A percentile compares a stretch with the other conserved stretches of the same genome.
These are phyloP conservation scores for Debaryomycetaceae sp. DNA, from an alignment of 1,139 yeast genomes.

Conservation along the genomic window DNA sequence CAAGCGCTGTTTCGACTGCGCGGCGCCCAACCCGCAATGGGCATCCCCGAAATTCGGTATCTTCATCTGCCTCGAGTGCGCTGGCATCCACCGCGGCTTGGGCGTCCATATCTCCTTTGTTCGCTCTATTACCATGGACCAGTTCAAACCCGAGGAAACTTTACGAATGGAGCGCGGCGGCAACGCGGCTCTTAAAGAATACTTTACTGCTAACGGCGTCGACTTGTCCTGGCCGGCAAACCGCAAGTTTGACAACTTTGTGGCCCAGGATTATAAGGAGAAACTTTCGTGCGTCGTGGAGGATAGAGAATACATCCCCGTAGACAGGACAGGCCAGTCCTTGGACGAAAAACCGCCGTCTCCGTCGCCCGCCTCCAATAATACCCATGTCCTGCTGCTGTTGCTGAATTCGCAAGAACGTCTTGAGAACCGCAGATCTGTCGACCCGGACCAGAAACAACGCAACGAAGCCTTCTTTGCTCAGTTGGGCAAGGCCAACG, in stretches of 20 bases:
- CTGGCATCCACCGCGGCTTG: slow-evolving; percentile 89
- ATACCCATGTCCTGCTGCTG: no score
- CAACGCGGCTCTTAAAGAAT: slow-evolving; percentile 61
- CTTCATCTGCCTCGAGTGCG: slow-evolving; percentile 93
- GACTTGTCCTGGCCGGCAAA: slow-evolving; percentile 55
- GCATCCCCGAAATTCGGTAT: slow-evolving; percentile 97
- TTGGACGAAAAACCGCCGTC: slow-evolving; percentile 11
- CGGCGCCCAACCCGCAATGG: slow-evolving; percentile 97
- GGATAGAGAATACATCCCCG: slow-evolving; percentile 60
- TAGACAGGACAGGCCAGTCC: slow-evolving; percentile 46
- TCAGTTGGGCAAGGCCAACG: slow-evolving; percentile 62
- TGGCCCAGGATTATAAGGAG: slow-evolving; percentile 91
- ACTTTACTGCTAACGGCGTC: slow-evolving; percentile 65
- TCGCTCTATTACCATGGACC: slow-evolving; percentile 94
- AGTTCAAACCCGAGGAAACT: slow-evolving; percentile 86
- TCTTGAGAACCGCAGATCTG: slow-evolving; percentile 31
- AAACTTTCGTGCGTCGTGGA: slow-evolving; percentile 65
- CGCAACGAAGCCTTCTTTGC: slow-evolving; percentile 80
- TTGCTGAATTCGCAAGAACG: slow-evolving; percentile 27
- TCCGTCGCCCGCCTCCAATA: slow-evolving; percentile 9
- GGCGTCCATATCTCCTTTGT: slow-evolving; percentile 98
- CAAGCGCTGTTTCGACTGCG: slow-evolving; percentile 89
- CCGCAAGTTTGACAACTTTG: slow-evolving; percentile 72
- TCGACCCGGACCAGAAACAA: slow-evolving; percentile 33
- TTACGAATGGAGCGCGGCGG: slow-evolving; percentile 94